These are phyloP conservation scores for Lobosporangium transversale DNA, from an alignment of 192 early-diverging fungal species.

Conservation along the genomic window DNA sequence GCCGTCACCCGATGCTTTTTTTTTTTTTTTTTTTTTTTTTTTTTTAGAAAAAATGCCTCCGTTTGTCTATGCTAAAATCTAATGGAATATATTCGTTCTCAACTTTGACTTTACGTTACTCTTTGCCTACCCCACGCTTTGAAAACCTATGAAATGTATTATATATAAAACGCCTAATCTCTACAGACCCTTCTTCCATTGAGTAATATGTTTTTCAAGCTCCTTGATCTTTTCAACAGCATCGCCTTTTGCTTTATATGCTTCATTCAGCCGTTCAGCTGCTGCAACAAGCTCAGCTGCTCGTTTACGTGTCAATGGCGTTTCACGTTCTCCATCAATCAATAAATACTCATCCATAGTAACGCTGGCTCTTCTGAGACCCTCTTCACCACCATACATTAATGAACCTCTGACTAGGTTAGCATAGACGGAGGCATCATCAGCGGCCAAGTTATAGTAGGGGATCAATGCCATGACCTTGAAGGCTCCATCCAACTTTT, in stretches of 20 bases:
- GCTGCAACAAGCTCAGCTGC: conserved; percentile 38
- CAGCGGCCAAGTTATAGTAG: conserved; percentile 42
- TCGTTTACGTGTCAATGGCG: conserved; percentile 32
- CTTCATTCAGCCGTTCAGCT: conserved; percentile 24
- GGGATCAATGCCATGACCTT: conserved; percentile 47
- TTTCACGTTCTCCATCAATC: conserved; percentile 48
- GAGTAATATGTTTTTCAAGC: conserved; percentile 12
- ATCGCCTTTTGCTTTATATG: conserved; percentile 31
- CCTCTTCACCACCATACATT: conserved; percentile 36
- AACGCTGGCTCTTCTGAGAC: conserved; percentile 31
- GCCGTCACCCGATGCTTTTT: no score
- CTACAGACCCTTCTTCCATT: conserved; percentile 44
- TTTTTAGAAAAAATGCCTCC: no score
- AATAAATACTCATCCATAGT: conserved; percentile 49
- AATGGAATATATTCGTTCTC: no score
- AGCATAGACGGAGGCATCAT: conserved; percentile 42
- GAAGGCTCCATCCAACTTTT: conserved; percentile 47
- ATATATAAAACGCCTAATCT: no score
- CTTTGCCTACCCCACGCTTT: no score
- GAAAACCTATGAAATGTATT: no score
- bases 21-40: no score
- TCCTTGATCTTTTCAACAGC: conserved; percentile 21
- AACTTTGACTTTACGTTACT: no score
- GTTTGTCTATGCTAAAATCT: no score
- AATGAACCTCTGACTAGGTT: conserved; percentile 41